Evolutionary conservation across 169 alveolate species (phyloP).

Genomic region (Plasmodium sp.): DNA sequence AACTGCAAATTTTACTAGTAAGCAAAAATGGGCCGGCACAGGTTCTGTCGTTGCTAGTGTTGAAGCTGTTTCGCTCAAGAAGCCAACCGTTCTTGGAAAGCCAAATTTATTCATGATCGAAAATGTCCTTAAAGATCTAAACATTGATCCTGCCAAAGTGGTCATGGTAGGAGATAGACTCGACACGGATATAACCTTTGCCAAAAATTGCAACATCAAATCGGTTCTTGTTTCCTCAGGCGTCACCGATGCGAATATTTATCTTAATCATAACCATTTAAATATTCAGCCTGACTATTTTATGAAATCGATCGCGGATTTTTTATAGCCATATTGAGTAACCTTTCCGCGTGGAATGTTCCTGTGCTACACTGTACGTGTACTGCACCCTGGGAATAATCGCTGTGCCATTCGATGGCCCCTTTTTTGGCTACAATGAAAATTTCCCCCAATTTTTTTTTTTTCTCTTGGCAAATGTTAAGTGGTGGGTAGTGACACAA

Average conservation of each 20-base stretch:
- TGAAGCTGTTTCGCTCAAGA: slow-evolving; percentile 70
- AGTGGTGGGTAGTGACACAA: background rate
- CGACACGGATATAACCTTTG: slow-evolving; percentile 76
- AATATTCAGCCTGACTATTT: slow-evolving; percentile 54
- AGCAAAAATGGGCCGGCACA: slow-evolving; percentile 84
- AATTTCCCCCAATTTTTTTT: background rate
- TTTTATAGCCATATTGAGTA: slow-evolving; percentile 5
- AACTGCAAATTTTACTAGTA: slow-evolving; percentile 74
- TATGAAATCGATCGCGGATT: slow-evolving; percentile 47
- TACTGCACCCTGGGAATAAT: background rate
- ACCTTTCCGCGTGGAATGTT: background rate
- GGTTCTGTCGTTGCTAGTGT: slow-evolving; percentile 81
- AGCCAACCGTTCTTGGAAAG: slow-evolving; percentile 77
- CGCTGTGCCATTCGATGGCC: background rate
- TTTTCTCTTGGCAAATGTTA: background rate
- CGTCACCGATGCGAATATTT: slow-evolving; percentile 37
- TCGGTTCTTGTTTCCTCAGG: slow-evolving; percentile 58
- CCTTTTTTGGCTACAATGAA: background rate
- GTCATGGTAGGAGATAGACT: slow-evolving; percentile 77
- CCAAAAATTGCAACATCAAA: slow-evolving; percentile 50
- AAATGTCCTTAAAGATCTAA: slow-evolving; percentile 37
- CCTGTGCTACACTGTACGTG: background rate
- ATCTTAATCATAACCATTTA: slow-evolving; percentile 51
- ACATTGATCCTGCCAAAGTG: slow-evolving; percentile 24
- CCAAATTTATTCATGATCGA: slow-evolving; percentile 77